phyloP scores from a whole-genome alignment of 192 early-diverging fungal genomes.

The Coemansia aciculifera region DNA sequence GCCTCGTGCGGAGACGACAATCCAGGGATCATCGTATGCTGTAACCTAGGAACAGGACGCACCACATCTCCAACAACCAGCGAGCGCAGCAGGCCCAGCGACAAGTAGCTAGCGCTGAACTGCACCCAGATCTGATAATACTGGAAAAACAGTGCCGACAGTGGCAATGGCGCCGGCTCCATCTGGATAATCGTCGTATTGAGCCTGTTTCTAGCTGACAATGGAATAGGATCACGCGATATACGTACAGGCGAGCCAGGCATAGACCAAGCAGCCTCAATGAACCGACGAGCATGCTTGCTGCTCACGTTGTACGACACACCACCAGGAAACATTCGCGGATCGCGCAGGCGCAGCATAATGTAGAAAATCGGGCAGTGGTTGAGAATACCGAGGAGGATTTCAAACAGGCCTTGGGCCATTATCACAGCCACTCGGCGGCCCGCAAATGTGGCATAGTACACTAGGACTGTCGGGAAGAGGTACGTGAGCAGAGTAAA shows the following conservation, averaged over 20 bases:
- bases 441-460: slow-evolving; percentile 87
- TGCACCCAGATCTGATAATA: slow-evolving; percentile 81
- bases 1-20: slow-evolving; percentile 8
- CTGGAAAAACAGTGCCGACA: slow-evolving; percentile 86
- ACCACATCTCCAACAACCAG: slow-evolving; percentile 81
- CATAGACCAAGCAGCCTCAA: slow-evolving; percentile 49
- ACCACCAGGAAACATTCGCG: slow-evolving; percentile 80
- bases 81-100: slow-evolving; percentile 69
- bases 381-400: slow-evolving; percentile 85
- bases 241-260: slow-evolving; percentile 42
- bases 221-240: slow-evolving; percentile 47
- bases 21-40: slow-evolving; percentile 76
- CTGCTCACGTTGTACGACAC: slow-evolving; percentile 44
- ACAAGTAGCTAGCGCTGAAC: slow-evolving; percentile 79
- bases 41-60: slow-evolving; percentile 73
- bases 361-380: slow-evolving; percentile 96
- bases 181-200: slow-evolving; percentile 47
- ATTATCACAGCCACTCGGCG: slow-evolving; percentile 79
- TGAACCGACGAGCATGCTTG: slow-evolving; percentile 26
- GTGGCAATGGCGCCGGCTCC: slow-evolving; percentile 71
- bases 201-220: slow-evolving; percentile 36
- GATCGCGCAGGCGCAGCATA: slow-evolving; percentile 85
- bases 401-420: slow-evolving; percentile 80
- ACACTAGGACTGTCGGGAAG: slow-evolving; percentile 93
- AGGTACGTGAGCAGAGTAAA: slow-evolving; percentile 92